Evolutionary conservation across 2,329 filamentous ascomycete genomes (phyloP).

Genomic region (Cytospora chrysosperma): DNA sequence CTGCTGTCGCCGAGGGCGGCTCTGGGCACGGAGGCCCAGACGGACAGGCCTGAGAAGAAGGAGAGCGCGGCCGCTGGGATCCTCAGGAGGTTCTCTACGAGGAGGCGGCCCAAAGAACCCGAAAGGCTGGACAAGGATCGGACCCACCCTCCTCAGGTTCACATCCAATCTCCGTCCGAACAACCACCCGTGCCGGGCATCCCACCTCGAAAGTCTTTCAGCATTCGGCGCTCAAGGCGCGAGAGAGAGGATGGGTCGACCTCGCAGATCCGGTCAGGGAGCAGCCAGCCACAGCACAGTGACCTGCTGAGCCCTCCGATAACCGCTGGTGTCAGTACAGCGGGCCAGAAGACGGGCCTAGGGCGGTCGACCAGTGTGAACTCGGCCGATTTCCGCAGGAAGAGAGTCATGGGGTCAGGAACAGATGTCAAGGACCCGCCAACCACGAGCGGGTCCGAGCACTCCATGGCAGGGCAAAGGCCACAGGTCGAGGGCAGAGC

Average conservation of each 20-base stretch:
- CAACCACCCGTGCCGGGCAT: conserved; percentile 46
- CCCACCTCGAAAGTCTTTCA: conserved; percentile 79
- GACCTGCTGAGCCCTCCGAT: conserved; percentile 75
- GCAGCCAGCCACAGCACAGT: conserved; percentile 69
- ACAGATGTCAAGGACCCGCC: conserved; percentile 59
- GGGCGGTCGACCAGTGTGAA: conserved; percentile 91
- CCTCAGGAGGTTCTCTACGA: conserved; percentile 86
- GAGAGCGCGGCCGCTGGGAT: conserved; percentile 85
- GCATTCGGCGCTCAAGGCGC: conserved; percentile 63
- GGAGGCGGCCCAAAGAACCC: conserved; percentile 65
- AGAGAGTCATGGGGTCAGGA: conserved; percentile 45
- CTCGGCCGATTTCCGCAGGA: conserved; percentile 75
- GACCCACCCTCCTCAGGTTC: conserved; percentile 70
- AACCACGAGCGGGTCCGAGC: conserved; percentile 76
- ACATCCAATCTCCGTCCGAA: conserved; percentile 76
- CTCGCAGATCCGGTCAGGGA: conserved; percentile 52
- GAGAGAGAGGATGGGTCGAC: conserved; percentile 52
- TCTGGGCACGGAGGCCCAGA: conserved; percentile 13
- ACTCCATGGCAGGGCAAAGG: conserved; percentile 59
- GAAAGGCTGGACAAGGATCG: conserved; percentile 62
- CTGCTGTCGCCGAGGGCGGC: conserved; percentile 24
- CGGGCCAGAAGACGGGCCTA: conserved; percentile 66
- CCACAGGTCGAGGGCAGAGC: conserved; percentile 45
- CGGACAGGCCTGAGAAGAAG: conserved; percentile 67
- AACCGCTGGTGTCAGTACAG: conserved; percentile 54